Percentiles rank a stretch among this genome's conserved stretches.
phyloP scores from a whole-genome alignment of 768 basidiomycete species.

The Amanita subjunquillea region DNA sequence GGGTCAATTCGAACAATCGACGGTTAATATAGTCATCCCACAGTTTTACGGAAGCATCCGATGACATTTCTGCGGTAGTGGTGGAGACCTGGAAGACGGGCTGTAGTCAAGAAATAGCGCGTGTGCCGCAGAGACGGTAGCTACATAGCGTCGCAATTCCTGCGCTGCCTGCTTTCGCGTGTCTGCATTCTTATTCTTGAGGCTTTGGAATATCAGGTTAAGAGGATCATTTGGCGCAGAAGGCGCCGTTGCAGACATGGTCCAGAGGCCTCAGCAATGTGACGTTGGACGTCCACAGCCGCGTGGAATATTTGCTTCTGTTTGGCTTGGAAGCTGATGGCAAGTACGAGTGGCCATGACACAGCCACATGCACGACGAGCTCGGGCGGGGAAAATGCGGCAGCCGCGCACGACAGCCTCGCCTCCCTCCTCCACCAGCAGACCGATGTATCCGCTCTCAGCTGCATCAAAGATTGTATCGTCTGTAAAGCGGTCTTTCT shows the following conservation, averaged over 20 bases:
- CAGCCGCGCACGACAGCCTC: background rate
- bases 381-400: background rate
- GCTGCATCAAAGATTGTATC: conserved; percentile 5
- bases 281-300: background rate
- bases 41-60: conserved; percentile 69
- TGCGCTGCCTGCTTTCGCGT: conserved; percentile 56
- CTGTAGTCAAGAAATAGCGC: conserved; percentile 9
- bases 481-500: conserved; percentile 3
- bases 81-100: conserved; percentile 46
- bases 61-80: conserved; percentile 69
- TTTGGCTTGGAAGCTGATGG: background rate
- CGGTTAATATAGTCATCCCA: conserved; percentile 83
- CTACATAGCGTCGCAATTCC: conserved; percentile 67
- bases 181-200: conserved; percentile 57
- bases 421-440: background rate
- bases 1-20: conserved; percentile 72
- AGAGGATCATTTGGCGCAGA: conserved; percentile 52
- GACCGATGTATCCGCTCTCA: conserved; percentile 1
- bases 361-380: conserved; percentile 2
- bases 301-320: conserved; percentile 8
- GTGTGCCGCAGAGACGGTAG: conserved; percentile 15
- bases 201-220: conserved; percentile 54
- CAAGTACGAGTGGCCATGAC: background rate
- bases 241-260: conserved; percentile 54
- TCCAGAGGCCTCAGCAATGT: conserved; percentile 10